These are phyloP conservation scores for Marasmius oreades DNA, from an alignment of 1,284 basidiomycete species.

Conservation along the genomic window DNA sequence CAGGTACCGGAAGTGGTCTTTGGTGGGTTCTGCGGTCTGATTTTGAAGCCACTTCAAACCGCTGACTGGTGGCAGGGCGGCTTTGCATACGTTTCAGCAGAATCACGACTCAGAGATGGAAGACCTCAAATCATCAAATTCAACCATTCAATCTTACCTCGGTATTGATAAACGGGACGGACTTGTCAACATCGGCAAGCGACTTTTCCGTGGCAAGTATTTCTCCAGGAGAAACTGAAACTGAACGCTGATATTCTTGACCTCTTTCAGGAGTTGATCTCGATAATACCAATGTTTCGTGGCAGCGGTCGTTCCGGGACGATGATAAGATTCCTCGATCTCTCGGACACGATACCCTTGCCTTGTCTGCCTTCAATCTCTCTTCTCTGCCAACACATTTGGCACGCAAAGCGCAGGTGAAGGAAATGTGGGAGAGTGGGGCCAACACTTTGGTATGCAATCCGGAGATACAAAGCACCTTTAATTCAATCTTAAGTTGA, in stretches of 20 bases:
- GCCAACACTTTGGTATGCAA: conserved; percentile 70
- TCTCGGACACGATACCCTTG: conserved; percentile 55
- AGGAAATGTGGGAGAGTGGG: conserved; percentile 88
- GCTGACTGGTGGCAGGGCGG: conserved; percentile 46
- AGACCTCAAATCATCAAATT: conserved; percentile 39
- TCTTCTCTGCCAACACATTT: conserved; percentile 64
- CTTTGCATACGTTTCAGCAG: conserved; percentile 57
- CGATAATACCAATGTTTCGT: conserved; percentile 41
- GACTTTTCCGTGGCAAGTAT: conserved; percentile 50
- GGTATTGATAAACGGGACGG: conserved; percentile 73
- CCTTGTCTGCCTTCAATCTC: conserved; percentile 84
- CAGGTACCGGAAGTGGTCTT: conserved; percentile 69
- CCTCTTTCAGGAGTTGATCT: conserved; percentile 40
- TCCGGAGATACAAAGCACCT: background rate
- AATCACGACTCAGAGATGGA: conserved; percentile 24
- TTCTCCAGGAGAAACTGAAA: background rate
- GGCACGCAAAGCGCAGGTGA: conserved; percentile 66
- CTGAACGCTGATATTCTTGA: too few species aligned
- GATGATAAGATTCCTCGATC: conserved; percentile 35
- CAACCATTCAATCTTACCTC: conserved; percentile 55
- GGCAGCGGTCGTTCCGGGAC: conserved; percentile 55
- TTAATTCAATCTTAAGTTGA: background rate
- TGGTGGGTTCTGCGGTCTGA: conserved; percentile 46
- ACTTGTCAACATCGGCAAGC: conserved; percentile 60
- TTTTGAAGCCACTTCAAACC: background rate